Percentiles rank a stretch among this genome's conserved stretches.
Evolutionary conservation across 306 rosid genomes (phyloP).

Genomic region (Cicer bijugum): DNA sequence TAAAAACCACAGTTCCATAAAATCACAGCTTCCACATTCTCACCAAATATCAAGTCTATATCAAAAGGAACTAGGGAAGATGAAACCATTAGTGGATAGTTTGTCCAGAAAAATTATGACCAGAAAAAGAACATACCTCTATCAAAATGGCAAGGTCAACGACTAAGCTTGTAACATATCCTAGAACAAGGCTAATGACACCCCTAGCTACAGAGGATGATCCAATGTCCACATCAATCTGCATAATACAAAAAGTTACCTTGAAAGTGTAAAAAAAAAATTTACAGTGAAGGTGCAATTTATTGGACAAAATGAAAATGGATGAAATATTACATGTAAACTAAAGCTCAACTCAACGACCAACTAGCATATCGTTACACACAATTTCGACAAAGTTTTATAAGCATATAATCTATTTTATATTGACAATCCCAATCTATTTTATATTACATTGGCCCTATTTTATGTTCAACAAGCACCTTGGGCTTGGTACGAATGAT

Average conservation of each 20-base stretch:
- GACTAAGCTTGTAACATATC: constrained; percentile 91
- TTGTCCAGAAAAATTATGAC: constrained; percentile 13
- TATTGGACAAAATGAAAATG: constrained; percentile 24
- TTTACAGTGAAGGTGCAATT: constrained; percentile 22
- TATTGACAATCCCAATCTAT: not conserved
- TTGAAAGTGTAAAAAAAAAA: constrained; percentile 21
- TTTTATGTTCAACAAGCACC: not conserved
- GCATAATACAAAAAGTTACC: constrained; percentile 46
- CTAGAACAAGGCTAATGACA: constrained; percentile 87
- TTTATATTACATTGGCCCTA: not conserved
- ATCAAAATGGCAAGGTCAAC: constrained; percentile 93
- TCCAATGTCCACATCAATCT: constrained; percentile 98
- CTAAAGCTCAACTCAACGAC: constrained; percentile 32
- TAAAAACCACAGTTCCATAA: constrained; percentile 21
- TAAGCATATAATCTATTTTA: constrained; percentile 8
- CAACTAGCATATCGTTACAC: constrained; percentile 30
- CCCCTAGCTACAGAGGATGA: constrained; percentile 94
- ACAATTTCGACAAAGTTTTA: constrained; percentile 37
- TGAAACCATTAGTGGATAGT: constrained; percentile 27
- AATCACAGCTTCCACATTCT: constrained; percentile 11
- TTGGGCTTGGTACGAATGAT: not conserved
- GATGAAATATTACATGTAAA: not conserved
- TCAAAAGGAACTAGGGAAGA: constrained; percentile 20
- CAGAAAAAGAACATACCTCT: constrained; percentile 67
- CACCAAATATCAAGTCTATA: constrained; percentile 25